Evolutionary conservation across 106 monocot species (phyloP).

Genomic region (Dendrobium huoshanense): DNA sequence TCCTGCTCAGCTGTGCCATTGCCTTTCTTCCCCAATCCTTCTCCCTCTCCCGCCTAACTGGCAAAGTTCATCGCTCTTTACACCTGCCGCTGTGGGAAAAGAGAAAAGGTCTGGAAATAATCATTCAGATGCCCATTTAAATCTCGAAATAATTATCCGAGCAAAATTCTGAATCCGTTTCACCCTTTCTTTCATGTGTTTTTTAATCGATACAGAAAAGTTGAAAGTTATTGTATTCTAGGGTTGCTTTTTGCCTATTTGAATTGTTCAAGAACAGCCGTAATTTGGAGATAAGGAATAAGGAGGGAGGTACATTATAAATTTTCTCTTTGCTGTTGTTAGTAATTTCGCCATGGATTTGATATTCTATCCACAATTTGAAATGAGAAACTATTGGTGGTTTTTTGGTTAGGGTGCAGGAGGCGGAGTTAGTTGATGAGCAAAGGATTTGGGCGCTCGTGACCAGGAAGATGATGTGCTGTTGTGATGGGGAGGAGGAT

Average conservation of each 20-base stretch:
- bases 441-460: not conserved
- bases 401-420: no score
- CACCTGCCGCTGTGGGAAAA: not conserved
- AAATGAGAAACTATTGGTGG: no score
- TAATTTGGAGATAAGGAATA: not conserved
- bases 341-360: no score
- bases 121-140: not conserved
- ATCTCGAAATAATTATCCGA: not conserved
- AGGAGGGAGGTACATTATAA: not conserved
- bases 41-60: not conserved
- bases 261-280: not conserved
- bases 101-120: not conserved
- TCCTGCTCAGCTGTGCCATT: not conserved
- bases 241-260: not conserved
- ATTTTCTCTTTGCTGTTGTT: not conserved
- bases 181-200: not conserved
- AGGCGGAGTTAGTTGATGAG: not conserved
- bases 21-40: not conserved
- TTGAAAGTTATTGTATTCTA: not conserved
- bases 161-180: not conserved
- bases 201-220: not conserved
- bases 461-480: conserved; percentile 18
- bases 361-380: no score
- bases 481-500: conserved; percentile 24
- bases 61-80: not conserved